phyloP scores from a whole-genome alignment of 169 alveolate species.

The Perkinsus chesapeaki region DNA sequence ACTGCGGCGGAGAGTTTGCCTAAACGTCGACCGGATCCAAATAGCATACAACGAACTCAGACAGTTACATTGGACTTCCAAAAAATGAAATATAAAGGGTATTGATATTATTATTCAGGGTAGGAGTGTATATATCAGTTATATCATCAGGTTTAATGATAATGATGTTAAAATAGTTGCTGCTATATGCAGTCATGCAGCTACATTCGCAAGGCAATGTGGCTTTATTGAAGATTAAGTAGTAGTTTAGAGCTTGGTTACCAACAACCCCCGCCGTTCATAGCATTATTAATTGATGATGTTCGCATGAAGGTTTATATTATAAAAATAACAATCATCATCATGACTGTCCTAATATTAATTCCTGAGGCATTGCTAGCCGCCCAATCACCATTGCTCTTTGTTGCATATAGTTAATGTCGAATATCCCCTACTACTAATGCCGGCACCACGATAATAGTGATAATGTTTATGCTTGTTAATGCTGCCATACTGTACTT shows the following conservation, averaged over 20 bases:
- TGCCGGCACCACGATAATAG: background rate
- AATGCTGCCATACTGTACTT: background rate
- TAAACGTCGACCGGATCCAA: background rate
- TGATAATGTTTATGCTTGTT: background rate
- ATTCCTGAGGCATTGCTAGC: background rate
- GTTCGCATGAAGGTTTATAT: no score
- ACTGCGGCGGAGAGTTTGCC: no score
- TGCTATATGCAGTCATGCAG: background rate
- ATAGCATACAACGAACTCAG: background rate
- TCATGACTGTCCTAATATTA: background rate
- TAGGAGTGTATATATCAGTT: background rate
- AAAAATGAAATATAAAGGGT: background rate
- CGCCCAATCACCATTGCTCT: background rate
- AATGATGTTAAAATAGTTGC: background rate
- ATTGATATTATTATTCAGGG: background rate
- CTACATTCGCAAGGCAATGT: background rate
- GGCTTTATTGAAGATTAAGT: background rate
- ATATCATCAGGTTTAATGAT: background rate
- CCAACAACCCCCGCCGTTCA: background rate
- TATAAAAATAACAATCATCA: no score
- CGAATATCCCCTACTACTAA: background rate
- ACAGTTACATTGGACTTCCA: background rate
- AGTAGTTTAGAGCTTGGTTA: background rate
- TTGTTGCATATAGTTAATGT: background rate
- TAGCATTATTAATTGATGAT: no score